phyloP scores from a whole-genome alignment of 2,329 filamentous ascomycete species.

The Periconia digitata region DNA sequence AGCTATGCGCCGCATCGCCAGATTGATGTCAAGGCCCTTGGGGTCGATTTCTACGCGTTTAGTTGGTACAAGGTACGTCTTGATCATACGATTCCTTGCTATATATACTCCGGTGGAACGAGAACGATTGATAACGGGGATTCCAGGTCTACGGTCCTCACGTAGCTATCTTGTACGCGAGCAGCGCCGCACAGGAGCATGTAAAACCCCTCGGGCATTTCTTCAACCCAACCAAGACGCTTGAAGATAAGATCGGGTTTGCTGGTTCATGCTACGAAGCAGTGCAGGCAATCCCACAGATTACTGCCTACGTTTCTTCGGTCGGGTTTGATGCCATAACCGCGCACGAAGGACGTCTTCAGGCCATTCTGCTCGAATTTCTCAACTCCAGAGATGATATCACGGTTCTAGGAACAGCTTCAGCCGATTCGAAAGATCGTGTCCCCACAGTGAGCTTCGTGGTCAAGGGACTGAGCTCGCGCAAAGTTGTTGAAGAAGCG shows the following conservation, averaged over 20 bases:
- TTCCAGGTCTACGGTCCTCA: conserved; percentile 71
- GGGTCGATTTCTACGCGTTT: conserved; percentile 76
- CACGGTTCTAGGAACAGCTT: conserved; percentile 61
- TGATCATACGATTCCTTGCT: not conserved
- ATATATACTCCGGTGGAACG: too few relatives aligned
- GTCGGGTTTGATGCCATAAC: conserved; percentile 49
- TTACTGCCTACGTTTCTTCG: conserved; percentile 60
- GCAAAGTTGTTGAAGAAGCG: conserved; percentile 62
- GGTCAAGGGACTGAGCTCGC: conserved; percentile 59
- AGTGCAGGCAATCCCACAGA: conserved; percentile 61
- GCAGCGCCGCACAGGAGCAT: conserved; percentile 56
- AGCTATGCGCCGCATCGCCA: conserved; percentile 73
- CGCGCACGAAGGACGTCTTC: conserved; percentile 62
- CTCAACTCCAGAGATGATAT: conserved; percentile 56
- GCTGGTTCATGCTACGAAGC: conserved; percentile 73
- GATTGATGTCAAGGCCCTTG: conserved; percentile 68
- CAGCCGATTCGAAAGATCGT: conserved; percentile 50
- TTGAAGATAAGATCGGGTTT: conserved; percentile 64
- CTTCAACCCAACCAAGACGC: conserved; percentile 63
- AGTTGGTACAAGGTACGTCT: conserved; percentile 70
- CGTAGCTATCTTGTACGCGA: conserved; percentile 69
- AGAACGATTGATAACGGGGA: too few relatives aligned
- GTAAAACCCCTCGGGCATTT: conserved; percentile 65
- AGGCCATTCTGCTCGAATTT: conserved; percentile 61
- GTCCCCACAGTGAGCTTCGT: conserved; percentile 70